Percentiles rank a stretch among this genome's conserved stretches.
Conservation (phyloP, 306 rosid genomes). For the Gleditsia sinensis region DNA sequence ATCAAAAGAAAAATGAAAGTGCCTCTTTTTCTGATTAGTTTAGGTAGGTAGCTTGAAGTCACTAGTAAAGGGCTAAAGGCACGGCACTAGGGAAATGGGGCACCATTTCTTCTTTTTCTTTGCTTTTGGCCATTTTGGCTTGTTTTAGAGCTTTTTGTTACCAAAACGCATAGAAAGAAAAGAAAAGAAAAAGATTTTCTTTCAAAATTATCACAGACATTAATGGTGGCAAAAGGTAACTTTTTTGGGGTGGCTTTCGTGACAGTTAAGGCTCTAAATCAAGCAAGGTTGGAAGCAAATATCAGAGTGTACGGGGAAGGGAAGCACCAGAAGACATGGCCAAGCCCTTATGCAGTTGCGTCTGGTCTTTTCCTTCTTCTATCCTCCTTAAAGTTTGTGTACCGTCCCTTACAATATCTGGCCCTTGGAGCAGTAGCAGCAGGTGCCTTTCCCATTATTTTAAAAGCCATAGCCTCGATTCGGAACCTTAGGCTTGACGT, state of each 20-base stretch:
- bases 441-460: conserved; percentile 51
- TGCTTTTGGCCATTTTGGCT: too few relatives aligned
- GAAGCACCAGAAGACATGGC: conserved; percentile 67
- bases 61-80: too few relatives aligned
- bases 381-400: conserved; percentile 61
- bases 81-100: too few relatives aligned
- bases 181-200: too few relatives aligned
- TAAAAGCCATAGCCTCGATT: conserved; percentile 54
- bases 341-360: conserved; percentile 65
- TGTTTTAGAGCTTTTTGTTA: too few relatives aligned
- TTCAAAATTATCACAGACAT: too few relatives aligned
- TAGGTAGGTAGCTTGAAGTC: too few relatives aligned
- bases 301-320: conserved; percentile 61
- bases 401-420: conserved; percentile 52
- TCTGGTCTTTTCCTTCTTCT: conserved; percentile 61
- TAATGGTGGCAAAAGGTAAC: too few relatives aligned
- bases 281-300: conserved; percentile 82
- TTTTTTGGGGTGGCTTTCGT: neutral
- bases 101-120: too few relatives aligned
- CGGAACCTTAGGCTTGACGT: conserved; percentile 67
- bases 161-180: too few relatives aligned
- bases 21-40: neutral
- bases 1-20: conserved; percentile 16
- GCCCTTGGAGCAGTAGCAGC: conserved; percentile 75
- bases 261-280: conserved; percentile 83